Evolutionary conservation across 257 asterid species (phyloP), one percentile per base, ranked within the genome.

Genomic region (Buddleja alternifolia): DNA sequence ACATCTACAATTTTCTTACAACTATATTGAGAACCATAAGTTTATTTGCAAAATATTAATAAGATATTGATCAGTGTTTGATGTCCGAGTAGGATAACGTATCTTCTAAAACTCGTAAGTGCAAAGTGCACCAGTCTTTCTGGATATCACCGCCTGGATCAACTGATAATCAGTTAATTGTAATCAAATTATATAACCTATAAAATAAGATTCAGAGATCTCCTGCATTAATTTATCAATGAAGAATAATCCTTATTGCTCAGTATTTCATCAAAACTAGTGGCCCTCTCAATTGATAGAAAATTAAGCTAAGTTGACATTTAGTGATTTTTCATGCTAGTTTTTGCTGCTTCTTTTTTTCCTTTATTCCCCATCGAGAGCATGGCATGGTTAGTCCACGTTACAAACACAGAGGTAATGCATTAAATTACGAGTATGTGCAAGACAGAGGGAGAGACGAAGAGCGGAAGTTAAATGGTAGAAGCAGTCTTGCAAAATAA

Each of bases 401-500:
- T n/a, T 29, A 5, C 64, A 58, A 36, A 37, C n/a, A 34, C 29
- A 58, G 14, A 17, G 23, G 24, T n/a, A 52, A 52, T 10, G 46
- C 6, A 58, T n/a, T 29, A 6, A 25, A 15, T n/a, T n/a, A 2
- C 10, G 25, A 15, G 29, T 63, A 11, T 10, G 0, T 51, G 10
- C 12, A 23, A 23, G 51, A 65, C 1, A 9, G 10, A 8, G 44
- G 37, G 20, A 11, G 29, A 10, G 42, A n/a, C n/a, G 52, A 55
- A 20, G 36, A 3, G 40, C 10, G 37, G 21, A n/a, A 68, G 0
- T 36, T 40, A 7, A 46, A 24, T 15, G 4, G 45, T 12, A 44
- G 41, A 76, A 50, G 71, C 53, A 72, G 25, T 25, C 51, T 10
- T 20, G 59, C 46, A 60, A 70, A 41, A 54, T 39, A 48, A 63